Evolutionary conservation across 2,329 filamentous ascomycete genomes (phyloP), one percentile per base, ranked within the genome.

Genomic region (Rutstroemia sydowiana): DNA sequence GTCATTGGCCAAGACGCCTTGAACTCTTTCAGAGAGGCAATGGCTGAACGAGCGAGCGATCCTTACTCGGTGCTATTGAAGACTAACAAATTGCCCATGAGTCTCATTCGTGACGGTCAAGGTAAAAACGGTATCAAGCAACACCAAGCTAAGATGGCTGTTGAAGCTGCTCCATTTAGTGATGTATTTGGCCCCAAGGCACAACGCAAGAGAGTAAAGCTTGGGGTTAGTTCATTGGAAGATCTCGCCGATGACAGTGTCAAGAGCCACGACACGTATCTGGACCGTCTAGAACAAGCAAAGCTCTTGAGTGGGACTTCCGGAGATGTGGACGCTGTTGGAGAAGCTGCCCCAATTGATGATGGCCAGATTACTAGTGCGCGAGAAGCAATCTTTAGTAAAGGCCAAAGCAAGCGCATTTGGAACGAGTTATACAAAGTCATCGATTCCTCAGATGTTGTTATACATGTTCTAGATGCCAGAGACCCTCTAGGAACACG

Each of bases 341-440:
- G 73, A 54, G 73, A 75, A 32, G 70, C 71, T 14, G 66, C 62
- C 14, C 60, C 60, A 6, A 65, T 67, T 52, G 70, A 73, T 34
- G 65, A 70, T 51, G 72, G 71, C 18, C 71, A 73, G 42, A 71
- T 82, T 13, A 75, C 81, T 6, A 79, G 81, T 63, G 83, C 87
- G n/a, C 78, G 83, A 60, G 88, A 92, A 66, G 84, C 91, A 36
- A 88, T 97, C 54, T 97, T 97, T 71, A 85, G 80, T 61, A 97
- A 97, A 72, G 93, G 93, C 16, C 91, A 95, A 69, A 92, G 85
- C 65, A 95, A 95, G 71, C 80, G 93, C 59, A 95, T 95, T 61
- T 95, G 89, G 91, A 97, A 97, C 71, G 92, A 98, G 68, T 73
- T 97, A 7, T 84, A 93, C 76, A 95, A 95, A 71, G 90, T 93